Evolutionary conservation across 2,329 filamentous ascomycete species (phyloP).

Genomic region (Penicillium sp.): DNA sequence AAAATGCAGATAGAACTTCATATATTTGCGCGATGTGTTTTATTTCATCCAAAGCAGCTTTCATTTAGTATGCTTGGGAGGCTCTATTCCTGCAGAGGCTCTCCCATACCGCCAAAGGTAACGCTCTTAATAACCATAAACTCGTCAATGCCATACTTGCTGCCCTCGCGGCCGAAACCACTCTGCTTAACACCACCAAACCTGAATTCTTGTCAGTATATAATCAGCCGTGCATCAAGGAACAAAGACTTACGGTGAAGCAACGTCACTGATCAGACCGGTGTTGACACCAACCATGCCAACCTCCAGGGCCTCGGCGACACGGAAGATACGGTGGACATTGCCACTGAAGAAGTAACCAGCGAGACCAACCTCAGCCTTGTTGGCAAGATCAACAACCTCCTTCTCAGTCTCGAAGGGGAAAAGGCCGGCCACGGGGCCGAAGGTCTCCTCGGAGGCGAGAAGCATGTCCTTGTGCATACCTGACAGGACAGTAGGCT

Average conservation of each 20-base stretch:
- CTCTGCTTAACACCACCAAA: constrained; percentile 84
- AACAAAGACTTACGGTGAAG: constrained; percentile 45
- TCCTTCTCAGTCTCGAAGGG: constrained; percentile 86
- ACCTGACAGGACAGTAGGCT: constrained; percentile 83
- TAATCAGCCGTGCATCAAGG: neutral
- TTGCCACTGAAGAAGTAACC: constrained; percentile 86
- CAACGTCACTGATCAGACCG: constrained; percentile 59
- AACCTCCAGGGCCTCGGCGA: constrained; percentile 58
- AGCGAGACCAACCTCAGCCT: constrained; percentile 80
- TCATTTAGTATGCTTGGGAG: neutral
- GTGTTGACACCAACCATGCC: constrained; percentile 68
- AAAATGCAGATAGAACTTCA: too few species aligned
- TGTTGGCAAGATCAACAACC: constrained; percentile 80
- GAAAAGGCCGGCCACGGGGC: constrained; percentile 88
- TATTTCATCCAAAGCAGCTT: neutral
- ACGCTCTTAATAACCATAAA: constrained; percentile 73
- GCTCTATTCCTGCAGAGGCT: constrained; percentile 52
- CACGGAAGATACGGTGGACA: constrained; percentile 58
- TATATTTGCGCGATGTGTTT: neutral
- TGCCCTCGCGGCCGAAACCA: constrained; percentile 77
- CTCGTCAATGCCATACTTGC: constrained; percentile 73
- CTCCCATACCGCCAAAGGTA: constrained; percentile 63
- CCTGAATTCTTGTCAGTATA: constrained; percentile 28
- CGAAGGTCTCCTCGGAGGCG: constrained; percentile 89
- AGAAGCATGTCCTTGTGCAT: constrained; percentile 86